These are phyloP conservation scores for Porogramme epimiltina DNA, from an alignment of 1,284 basidiomycete species.

Conservation along the genomic window DNA sequence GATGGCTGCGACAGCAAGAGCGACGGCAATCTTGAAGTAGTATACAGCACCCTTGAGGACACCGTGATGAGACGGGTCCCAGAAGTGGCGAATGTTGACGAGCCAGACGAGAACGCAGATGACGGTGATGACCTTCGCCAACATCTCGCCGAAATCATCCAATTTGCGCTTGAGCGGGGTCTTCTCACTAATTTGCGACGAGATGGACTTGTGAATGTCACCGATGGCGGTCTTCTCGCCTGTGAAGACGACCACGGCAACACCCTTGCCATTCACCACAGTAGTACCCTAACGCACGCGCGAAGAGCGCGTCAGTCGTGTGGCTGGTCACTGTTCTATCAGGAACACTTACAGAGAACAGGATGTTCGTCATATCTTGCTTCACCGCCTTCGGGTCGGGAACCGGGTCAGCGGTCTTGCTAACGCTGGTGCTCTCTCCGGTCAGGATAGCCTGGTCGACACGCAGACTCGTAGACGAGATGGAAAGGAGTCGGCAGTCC, in stretches of 20 bases:
- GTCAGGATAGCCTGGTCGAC: conserved; percentile 95
- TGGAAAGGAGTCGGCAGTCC: conserved; percentile 86
- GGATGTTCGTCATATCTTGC: conserved; percentile 94
- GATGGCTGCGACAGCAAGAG: conserved; percentile 93
- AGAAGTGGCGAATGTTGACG: conserved; percentile 92
- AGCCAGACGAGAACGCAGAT: conserved; percentile 97
- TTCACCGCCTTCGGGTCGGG: conserved; percentile 81
- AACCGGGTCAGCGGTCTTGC: conserved; percentile 74
- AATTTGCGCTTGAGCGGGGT: conserved; percentile 94
- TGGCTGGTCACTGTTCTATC: neutral
- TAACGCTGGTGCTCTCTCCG: conserved; percentile 88
- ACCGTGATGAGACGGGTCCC: conserved; percentile 89
- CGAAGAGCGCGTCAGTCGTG: neutral
- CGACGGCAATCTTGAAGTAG: conserved; percentile 98
- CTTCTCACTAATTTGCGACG: conserved; percentile 87
- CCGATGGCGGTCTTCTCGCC: conserved; percentile 90
- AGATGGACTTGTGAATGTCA: conserved; percentile 93
- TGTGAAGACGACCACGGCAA: conserved; percentile 84
- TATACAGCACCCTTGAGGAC: conserved; percentile 91
- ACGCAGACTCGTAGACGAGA: conserved; percentile 89
- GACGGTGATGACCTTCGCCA: conserved; percentile 94
- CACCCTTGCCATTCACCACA: conserved; percentile 87
- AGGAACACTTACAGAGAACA: conserved; percentile 75
- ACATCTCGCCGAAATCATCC: conserved; percentile 94
- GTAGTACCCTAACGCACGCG: conserved; percentile 76